A percentile compares a stretch with the other conserved stretches of the same genome.
phyloP scores from a whole-genome alignment of 139 green algal species.

The Chlorella ohadii region DNA sequence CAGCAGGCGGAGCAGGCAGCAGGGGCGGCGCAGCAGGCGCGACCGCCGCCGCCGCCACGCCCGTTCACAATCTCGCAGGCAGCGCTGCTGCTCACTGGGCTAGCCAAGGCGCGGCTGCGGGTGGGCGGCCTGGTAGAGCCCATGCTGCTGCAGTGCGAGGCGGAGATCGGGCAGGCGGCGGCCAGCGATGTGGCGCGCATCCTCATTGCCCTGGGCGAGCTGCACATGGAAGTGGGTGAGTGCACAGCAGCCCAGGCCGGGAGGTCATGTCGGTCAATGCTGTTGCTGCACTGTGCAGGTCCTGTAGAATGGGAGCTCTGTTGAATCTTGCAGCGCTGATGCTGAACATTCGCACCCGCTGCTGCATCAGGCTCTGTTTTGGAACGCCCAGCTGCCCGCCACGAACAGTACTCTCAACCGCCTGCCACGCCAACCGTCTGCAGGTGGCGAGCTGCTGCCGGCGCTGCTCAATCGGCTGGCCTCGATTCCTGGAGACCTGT shows the following conservation, averaged over 20 bases:
- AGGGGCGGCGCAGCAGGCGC: not conserved
- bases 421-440: too few species aligned
- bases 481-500: not conserved
- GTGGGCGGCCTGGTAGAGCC: conserved; percentile 16
- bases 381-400: too few species aligned
- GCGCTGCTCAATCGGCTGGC: not conserved
- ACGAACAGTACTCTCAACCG: too few species aligned
- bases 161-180: not conserved
- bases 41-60: not conserved
- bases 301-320: too few species aligned
- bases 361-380: too few species aligned
- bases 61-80: not conserved
- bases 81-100: conserved; percentile 21
- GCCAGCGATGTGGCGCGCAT: conserved; percentile 25
- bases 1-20: not conserved
- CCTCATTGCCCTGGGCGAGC: conserved; percentile 19
- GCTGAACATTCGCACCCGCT: too few species aligned
- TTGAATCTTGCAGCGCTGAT: too few species aligned
- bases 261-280: too few species aligned
- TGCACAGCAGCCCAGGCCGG: too few species aligned
- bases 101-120: conserved; percentile 10
- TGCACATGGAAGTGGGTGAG: conserved; percentile 23
- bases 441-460: not conserved
- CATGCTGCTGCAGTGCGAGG: not conserved
- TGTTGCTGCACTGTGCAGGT: too few species aligned